Conservation (phyloP, 116 monocot genomes). For the Posidonia oceanica region DNA sequence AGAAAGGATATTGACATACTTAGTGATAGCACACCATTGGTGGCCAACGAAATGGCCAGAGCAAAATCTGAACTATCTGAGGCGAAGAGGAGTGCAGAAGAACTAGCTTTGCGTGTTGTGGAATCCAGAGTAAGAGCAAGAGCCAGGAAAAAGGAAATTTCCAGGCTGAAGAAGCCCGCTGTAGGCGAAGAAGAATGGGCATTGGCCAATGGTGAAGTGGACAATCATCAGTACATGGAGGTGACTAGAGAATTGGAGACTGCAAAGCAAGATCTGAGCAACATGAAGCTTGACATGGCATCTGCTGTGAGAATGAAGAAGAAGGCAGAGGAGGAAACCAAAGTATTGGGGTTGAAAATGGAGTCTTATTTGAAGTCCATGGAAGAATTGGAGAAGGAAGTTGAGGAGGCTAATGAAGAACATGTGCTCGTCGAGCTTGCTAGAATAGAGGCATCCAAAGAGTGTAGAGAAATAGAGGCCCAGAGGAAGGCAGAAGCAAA, state of each 20-base stretch:
- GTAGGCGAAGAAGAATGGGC: background rate
- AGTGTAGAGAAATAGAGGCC: conserved; percentile 42
- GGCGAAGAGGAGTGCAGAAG: conserved; percentile 12
- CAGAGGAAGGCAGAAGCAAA: conserved; percentile 27
- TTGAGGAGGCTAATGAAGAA: conserved; percentile 57
- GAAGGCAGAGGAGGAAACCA: conserved; percentile 9
- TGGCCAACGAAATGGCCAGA: conserved; percentile 15
- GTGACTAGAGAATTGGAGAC: conserved; percentile 6
- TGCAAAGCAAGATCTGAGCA: conserved; percentile 35
- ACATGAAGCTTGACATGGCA: conserved; percentile 38
- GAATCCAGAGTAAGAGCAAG: conserved; percentile 15
- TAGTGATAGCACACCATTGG: background rate
- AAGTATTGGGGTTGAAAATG: background rate
- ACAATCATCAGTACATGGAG: background rate
- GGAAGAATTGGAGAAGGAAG: conserved; percentile 37
- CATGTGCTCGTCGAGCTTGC: conserved; percentile 83
- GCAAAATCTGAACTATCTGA: conserved; percentile 20
- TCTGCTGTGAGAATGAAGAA: conserved; percentile 9
- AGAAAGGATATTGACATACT: background rate
- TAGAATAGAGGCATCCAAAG: conserved; percentile 69
- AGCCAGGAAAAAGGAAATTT: conserved; percentile 11
- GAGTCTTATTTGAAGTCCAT: conserved; percentile 5
- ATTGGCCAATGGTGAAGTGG: background rate
- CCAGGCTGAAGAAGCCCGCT: background rate
- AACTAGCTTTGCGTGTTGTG: conserved; percentile 17